Conservation (phyloP, 2,329 filamentous ascomycete genomes). For the Fusarium sp. region DNA sequence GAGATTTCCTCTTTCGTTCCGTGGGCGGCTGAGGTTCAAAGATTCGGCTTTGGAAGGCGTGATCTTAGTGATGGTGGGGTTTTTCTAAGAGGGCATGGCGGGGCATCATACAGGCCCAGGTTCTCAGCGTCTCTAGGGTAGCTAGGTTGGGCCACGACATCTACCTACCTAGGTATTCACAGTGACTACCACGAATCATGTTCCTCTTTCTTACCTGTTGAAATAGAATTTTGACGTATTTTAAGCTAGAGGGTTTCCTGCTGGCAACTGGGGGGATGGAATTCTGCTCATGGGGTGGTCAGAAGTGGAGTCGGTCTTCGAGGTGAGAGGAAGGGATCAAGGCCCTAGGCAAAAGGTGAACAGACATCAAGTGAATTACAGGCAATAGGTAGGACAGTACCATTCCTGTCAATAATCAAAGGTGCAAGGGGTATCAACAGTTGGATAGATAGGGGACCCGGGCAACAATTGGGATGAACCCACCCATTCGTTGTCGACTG, state of each 20-base stretch:
- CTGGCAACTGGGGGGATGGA: neutral
- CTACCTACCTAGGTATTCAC: neutral
- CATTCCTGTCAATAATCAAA: neutral
- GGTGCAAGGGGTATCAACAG: neutral
- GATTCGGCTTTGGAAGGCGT: neutral
- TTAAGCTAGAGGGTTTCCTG: too few relatives aligned
- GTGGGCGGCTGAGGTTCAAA: neutral
- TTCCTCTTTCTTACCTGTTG: neutral
- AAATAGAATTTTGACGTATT: too few relatives aligned
- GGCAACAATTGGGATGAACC: neutral
- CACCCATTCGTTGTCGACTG: neutral
- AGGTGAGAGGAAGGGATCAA: neutral
- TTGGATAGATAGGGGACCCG: neutral
- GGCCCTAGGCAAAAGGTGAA: too few relatives aligned
- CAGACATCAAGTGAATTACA: neutral
- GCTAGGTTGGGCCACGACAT: neutral
- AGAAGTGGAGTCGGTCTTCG: neutral
- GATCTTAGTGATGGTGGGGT: slow-evolving; percentile 5
- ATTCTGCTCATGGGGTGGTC: neutral
- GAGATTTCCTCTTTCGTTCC: neutral
- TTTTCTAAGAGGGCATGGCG: slow-evolving; percentile 31
- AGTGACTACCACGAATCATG: neutral
- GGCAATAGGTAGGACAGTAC: neutral
- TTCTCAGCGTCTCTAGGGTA: slow-evolving; percentile 32
- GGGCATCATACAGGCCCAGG: slow-evolving; percentile 21